Conservation (phyloP, 2,329 filamentous ascomycete species). For the Juglanconis sp. region DNA sequence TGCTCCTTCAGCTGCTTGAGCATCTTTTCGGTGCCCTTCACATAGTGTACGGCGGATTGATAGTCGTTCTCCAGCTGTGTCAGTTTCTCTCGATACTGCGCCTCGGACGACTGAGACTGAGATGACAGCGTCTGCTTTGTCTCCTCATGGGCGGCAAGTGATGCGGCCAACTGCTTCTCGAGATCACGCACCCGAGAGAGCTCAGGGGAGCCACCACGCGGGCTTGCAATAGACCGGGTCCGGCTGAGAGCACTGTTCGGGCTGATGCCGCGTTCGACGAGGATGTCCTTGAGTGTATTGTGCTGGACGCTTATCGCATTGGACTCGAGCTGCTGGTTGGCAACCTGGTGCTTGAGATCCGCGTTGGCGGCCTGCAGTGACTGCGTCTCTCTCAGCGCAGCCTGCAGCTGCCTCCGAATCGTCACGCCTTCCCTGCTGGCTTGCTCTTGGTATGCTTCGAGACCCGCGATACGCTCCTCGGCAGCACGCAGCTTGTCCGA, state of each 20-base stretch:
- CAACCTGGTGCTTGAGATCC: conserved; percentile 77
- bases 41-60: conserved; percentile 95
- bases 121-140: conserved; percentile 73
- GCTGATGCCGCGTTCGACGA: conserved; percentile 84
- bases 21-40: conserved; percentile 99
- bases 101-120: conserved; percentile 82
- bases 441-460: conserved; percentile 97
- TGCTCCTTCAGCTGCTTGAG: conserved; percentile 98
- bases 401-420: conserved; percentile 85
- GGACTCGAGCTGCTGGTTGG: conserved; percentile 86
- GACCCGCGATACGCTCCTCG: conserved; percentile 92
- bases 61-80: conserved; percentile 95
- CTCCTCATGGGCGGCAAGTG: conserved; percentile 79
- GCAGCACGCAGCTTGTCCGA: conserved; percentile 87
- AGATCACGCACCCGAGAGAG: conserved; percentile 76
- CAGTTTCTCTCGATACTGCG: conserved; percentile 86
- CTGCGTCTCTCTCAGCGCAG: conserved; percentile 78
- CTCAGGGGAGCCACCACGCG: conserved; percentile 76
- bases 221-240: conserved; percentile 69
- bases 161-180: conserved; percentile 79
- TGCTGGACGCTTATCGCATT: conserved; percentile 92
- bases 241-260: conserved; percentile 64
- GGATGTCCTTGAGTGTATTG: conserved; percentile 86
- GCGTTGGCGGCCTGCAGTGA: conserved; percentile 75
- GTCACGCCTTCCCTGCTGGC: conserved; percentile 88